Percentiles rank a stretch among this genome's conserved stretches.
These are phyloP conservation scores for Strobilomyces echinocephalus DNA, from an alignment of 768 basidiomycete genomes.

Conservation along the genomic window DNA sequence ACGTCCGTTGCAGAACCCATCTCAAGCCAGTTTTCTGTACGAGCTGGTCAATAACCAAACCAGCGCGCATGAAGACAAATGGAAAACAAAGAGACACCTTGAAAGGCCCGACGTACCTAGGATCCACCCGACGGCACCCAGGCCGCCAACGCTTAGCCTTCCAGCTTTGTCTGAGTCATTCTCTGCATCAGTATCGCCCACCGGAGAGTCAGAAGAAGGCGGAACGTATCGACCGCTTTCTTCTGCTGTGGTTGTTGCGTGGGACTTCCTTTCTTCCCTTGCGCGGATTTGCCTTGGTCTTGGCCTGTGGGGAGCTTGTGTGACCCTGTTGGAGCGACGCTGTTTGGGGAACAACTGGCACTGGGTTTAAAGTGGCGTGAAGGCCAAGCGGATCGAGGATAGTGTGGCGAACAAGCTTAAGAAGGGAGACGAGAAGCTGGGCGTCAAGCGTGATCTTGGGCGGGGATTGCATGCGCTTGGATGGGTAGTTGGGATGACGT, in stretches of 20 bases:
- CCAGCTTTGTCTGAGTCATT: conserved; percentile 64
- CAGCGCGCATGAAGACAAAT: background rate
- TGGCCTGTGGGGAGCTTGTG: conserved; percentile 1
- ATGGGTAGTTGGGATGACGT: background rate
- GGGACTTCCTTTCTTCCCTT: conserved; percentile 18
- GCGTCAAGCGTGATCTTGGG: conserved; percentile 31
- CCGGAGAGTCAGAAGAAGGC: conserved; percentile 30
- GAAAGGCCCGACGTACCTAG: conserved; percentile 43
- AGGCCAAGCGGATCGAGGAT: conserved; percentile 59
- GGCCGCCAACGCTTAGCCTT: conserved; percentile 60
- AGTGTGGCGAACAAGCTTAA: conserved; percentile 49
- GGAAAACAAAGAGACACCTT: background rate
- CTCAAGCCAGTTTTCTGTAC: conserved; percentile 16
- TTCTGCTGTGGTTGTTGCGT: conserved; percentile 28
- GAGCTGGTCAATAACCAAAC: background rate
- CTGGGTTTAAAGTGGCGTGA: conserved; percentile 60
- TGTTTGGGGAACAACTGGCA: conserved; percentile 35
- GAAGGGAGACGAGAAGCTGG: conserved; percentile 33
- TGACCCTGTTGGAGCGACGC: conserved; percentile 7
- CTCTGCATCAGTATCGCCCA: conserved; percentile 43
- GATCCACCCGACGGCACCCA: conserved; percentile 62
- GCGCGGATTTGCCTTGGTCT: background rate
- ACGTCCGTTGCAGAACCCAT: conserved; percentile 1
- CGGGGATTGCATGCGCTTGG: background rate
- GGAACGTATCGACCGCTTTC: conserved; percentile 30